Conservation (phyloP, 1,284 basidiomycete genomes). For the Erythrobasidium hasegawianum region DNA sequence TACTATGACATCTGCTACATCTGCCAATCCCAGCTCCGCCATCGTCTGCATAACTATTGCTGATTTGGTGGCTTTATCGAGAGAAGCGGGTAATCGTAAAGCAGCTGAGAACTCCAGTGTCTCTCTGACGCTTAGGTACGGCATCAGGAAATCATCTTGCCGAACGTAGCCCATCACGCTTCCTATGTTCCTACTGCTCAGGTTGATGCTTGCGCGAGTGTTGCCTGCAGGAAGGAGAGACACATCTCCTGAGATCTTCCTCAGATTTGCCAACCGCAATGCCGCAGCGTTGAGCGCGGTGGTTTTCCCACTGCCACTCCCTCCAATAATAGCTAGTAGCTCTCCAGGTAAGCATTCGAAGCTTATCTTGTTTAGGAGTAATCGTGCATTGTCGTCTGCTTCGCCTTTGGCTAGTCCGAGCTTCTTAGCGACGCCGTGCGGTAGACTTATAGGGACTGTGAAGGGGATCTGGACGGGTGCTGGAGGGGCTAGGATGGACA, state of each 20-base stretch:
- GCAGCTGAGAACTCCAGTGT: constrained; percentile 55
- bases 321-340: constrained; percentile 28
- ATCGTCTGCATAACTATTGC: constrained; percentile 57
- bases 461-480: constrained; percentile 1
- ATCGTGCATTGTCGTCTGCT: neutral
- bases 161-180: constrained; percentile 37
- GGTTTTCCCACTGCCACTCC: constrained; percentile 34
- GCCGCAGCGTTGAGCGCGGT: constrained; percentile 37
- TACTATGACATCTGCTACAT: constrained; percentile 55
- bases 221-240: constrained; percentile 18
- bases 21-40: constrained; percentile 55
- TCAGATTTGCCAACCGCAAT: constrained; percentile 26
- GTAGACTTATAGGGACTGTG: neutral
- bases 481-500: neutral
- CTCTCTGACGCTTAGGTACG: constrained; percentile 49
- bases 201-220: neutral
- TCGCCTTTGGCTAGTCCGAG: neutral
- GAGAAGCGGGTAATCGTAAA: constrained; percentile 53
- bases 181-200: neutral
- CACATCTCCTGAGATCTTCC: constrained; percentile 14
- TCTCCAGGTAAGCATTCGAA: neutral
- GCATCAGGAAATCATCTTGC: constrained; percentile 39
- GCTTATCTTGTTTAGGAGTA: neutral
- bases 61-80: constrained; percentile 47
- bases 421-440: neutral